Conservation (phyloP, 192 early-diverging fungal genomes). For the Rhizoclosmatium sp. region DNA sequence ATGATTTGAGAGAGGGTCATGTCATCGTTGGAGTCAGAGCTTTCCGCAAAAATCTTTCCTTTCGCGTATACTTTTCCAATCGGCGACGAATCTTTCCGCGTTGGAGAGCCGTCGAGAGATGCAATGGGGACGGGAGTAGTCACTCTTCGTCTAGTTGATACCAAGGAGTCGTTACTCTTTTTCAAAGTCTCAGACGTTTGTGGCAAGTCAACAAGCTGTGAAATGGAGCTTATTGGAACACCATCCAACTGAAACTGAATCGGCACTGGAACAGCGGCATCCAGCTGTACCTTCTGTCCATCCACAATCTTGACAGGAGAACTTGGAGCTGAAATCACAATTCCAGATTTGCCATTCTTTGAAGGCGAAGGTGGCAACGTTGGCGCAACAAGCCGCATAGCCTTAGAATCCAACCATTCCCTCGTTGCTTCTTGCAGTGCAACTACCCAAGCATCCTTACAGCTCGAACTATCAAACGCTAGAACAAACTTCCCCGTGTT, state of each 20-base stretch:
- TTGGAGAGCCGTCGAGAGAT: background rate
- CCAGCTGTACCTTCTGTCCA: background rate
- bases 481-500: constrained; percentile 41
- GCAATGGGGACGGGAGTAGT: constrained; percentile 15
- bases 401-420: constrained; percentile 47
- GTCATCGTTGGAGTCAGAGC: background rate
- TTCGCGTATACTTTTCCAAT: background rate
- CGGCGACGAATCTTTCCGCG: background rate
- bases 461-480: constrained; percentile 28
- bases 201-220: background rate
- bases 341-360: background rate
- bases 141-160: constrained; percentile 1
- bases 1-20: background rate
- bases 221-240: background rate
- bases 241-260: constrained; percentile 4
- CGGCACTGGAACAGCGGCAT: background rate
- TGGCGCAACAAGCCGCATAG: background rate
- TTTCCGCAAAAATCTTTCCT: background rate
- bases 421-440: constrained; percentile 49
- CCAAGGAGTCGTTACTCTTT: background rate
- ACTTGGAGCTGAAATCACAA: background rate
- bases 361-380: background rate
- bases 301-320: background rate
- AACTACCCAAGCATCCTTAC: constrained; percentile 50
- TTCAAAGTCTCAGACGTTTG: background rate